Base-by-base conservation (phyloP, 73 alveolate species). In the Symbiodinium pilosum region DNA sequence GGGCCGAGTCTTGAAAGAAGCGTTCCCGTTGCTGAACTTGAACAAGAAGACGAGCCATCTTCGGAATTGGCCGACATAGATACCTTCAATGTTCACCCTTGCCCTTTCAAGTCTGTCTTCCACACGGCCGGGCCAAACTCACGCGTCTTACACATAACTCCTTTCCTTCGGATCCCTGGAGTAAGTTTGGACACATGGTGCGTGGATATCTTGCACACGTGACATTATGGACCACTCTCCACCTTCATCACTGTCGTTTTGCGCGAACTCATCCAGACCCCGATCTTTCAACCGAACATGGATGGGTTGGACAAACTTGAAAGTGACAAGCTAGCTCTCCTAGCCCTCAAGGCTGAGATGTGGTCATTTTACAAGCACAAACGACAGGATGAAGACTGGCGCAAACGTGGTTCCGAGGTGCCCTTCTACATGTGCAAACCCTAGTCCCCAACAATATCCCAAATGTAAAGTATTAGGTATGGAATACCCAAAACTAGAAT, bases 201-300 rank as follows among this genome's bases (percentile, higher is more conserved):
- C 40, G 24, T 86, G 34, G 94, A 86, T 38, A 36, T 86, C 18
- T 38, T 86, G 56, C 94, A 86, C 16, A 52, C 83, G 7, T 86
- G 94, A 84, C 94, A 86, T 12, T 52, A 52, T 34, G 94, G 94
- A 6, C 94, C 94, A 14, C 54, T 86, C 7, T 75, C 64, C 26
- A 14, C 68, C 38, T 75, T 36, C 11, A 40, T 54, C 4, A 36
- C 83, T 11, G 16, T 34, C 40, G 32, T 56, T 2, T 24, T 86
- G 38, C 81, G 38, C 24, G 21, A 3, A 4, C 41, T 64, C 18
- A 1, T 64, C 12, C 34, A 26, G 40, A 28, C 81, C 18, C 24
- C 81, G 7, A n/a, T 64, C 18, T 64, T 9, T 20, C 32, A 24
- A 38, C 75, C 93, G 16, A 0, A 30, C 6, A n/a, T 0, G 0